A percentile compares a stretch with the other conserved stretches of the same genome.
These are phyloP conservation scores for Trichoderma gamsii DNA, from an alignment of 495 filamentous ascomycete species.

Conservation along the genomic window DNA sequence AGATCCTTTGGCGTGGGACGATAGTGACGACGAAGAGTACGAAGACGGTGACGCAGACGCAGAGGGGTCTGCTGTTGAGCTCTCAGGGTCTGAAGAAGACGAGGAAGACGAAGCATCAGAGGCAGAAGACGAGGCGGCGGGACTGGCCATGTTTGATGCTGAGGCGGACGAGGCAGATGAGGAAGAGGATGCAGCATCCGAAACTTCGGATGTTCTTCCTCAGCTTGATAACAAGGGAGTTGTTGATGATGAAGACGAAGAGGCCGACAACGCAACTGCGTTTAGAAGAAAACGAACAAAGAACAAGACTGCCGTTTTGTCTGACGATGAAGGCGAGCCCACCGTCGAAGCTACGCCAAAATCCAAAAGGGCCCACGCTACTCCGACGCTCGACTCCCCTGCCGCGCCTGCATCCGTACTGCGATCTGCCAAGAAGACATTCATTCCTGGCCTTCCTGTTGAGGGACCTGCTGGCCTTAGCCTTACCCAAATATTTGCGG, in stretches of 20 bases:
- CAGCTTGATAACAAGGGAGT: constrained; percentile 26
- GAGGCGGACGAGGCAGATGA: constrained; percentile 55
- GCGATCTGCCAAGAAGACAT: constrained; percentile 51
- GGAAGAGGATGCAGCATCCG: constrained; percentile 49
- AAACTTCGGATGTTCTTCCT: constrained; percentile 20
- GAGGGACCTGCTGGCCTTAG: constrained; percentile 58
- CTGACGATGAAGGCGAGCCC: constrained; percentile 53
- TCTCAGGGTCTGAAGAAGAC: constrained; percentile 41
- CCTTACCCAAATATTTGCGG: constrained; percentile 87
- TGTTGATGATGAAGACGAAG: constrained; percentile 31
- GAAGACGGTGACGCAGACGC: constrained; percentile 47
- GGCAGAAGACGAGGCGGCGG: constrained; percentile 12
- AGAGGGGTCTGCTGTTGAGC: constrained; percentile 36
- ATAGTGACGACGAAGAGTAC: constrained; percentile 57
- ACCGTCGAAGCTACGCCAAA: constrained; percentile 42
- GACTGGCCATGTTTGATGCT: constrained; percentile 22
- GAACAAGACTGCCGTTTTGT: constrained; percentile 32
- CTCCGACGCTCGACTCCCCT: constrained; percentile 33
- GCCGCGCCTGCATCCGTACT: constrained; percentile 47
- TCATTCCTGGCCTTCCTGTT: constrained; percentile 53
- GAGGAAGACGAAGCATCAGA: constrained; percentile 29
- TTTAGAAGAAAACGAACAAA: constrained; percentile 15
- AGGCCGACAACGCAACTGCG: constrained; percentile 21
- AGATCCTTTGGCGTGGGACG: constrained; percentile 53
- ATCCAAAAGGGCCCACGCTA: constrained; percentile 39